Base-by-base conservation (phyloP, 2,329 filamentous ascomycete genomes). In the Esteya vermicola region DNA sequence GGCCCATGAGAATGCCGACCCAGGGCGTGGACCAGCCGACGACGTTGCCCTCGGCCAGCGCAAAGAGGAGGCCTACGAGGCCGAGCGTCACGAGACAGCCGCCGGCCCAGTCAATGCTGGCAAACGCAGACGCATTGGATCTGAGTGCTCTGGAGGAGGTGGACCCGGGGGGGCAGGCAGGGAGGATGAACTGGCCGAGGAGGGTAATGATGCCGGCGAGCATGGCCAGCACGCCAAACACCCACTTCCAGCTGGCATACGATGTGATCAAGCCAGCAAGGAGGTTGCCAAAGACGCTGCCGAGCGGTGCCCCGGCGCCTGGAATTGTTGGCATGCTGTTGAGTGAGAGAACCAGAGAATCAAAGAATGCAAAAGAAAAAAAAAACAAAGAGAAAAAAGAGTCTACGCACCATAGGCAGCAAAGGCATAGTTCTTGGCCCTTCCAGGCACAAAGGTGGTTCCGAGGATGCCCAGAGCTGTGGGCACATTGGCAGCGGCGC, bases 381-480 rank as follows among this genome's bases (percentile, higher is more conserved):
- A 21, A 23, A 30, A 16, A 33, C 26, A 20, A 21, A 20, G 25
- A n/a, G 12, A 21, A 21, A 33, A 18, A 14, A 32, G 18, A 31
- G 6, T 14, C 40, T 59, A 41, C 51, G 68, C 67, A 37, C 36
- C 67, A 43, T 79, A 81, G 19, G 68, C 65, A 28, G 71, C 72
- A 48, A 84, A 82, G 2, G 78, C 77, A 51, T 81, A 80, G 49
- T 80, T 82, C 57, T 81, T 82, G 4, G 76, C 72, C 46, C 72
- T 76, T 0, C 78, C 75, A 0, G 77, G 76, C 1, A 71, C 70
- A 40, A 83, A 83, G 0, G 75, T 81, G 2, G 72, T 70, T 1
- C 77, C 78, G 3, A 84, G 55, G 30, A 83, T 82, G 0, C 79
- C 79, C 50, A 84, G 73, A 0, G 78, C 79, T 0, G 78, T 81